Conservation (phyloP, 2,329 filamentous ascomycete genomes). For the Gaeumannomyces sp. region DNA sequence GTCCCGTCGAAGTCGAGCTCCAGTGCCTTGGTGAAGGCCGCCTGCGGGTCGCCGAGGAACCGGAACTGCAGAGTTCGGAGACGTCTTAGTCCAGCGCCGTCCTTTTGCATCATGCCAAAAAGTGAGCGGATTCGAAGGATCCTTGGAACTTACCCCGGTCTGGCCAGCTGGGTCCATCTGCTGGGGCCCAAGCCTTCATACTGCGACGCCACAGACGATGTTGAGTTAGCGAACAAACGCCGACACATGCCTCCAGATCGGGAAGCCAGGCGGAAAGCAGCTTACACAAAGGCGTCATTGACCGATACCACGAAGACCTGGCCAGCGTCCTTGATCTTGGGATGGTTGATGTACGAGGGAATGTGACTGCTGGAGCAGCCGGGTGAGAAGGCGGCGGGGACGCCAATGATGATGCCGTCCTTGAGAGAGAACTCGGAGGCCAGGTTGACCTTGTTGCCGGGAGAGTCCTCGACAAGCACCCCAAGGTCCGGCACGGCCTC, state of each 20-base stretch:
- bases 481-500: constrained; percentile 73
- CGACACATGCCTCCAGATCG: background rate
- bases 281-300: constrained; percentile 92
- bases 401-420: constrained; percentile 78
- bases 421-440: constrained; percentile 64
- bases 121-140: background rate
- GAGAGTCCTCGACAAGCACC: constrained; percentile 76
- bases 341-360: constrained; percentile 78
- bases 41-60: constrained; percentile 78
- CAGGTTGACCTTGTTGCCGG: constrained; percentile 86
- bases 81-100: background rate
- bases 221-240: background rate
- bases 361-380: constrained; percentile 62
- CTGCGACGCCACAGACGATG: constrained; percentile 33
- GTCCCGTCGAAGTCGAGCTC: constrained; percentile 76
- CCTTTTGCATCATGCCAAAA: constrained; percentile 3
- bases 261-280: constrained; percentile 13
- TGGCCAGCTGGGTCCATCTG: constrained; percentile 67
- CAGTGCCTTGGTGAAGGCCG: constrained; percentile 73
- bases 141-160: constrained; percentile 59
- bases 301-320: constrained; percentile 86
- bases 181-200: constrained; percentile 84
- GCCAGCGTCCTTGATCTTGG: constrained; percentile 71
- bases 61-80: constrained; percentile 56
- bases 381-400: constrained; percentile 69